phyloP scores from a whole-genome alignment of 257 asterid species.

The Osmanthus fragrans region DNA sequence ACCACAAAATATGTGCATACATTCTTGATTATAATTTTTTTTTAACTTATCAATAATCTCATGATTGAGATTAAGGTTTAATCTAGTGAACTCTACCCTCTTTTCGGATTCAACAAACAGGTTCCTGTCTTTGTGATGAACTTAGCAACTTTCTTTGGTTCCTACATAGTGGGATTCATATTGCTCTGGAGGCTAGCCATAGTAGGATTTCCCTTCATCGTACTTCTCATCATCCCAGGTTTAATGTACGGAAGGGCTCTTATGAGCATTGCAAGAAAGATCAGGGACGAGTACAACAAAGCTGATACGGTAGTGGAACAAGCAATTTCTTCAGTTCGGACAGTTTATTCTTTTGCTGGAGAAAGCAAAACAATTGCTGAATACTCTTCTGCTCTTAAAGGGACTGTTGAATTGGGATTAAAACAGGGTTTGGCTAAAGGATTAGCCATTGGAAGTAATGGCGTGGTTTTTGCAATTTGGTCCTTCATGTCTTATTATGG shows the following conservation, averaged over 20 bases:
- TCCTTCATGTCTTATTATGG: conserved; percentile 80
- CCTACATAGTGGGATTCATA: conserved; percentile 60
- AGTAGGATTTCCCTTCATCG: conserved; percentile 69
- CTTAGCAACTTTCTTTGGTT: conserved; percentile 58
- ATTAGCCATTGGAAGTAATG: conserved; percentile 82
- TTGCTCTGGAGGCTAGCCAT: conserved; percentile 79
- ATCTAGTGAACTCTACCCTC: no score
- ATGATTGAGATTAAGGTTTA: no score
- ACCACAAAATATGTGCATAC: no score
- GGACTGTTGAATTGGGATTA: conserved; percentile 64
- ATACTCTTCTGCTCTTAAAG: conserved; percentile 75
- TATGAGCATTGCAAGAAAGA: conserved; percentile 60
- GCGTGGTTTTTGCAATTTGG: conserved; percentile 82
- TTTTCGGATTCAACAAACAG: conserved; percentile 29
- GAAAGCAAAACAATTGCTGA: conserved; percentile 53
- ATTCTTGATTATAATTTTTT: no score
- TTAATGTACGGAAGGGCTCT: conserved; percentile 76
- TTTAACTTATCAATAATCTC: no score
- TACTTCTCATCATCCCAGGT: conserved; percentile 78
- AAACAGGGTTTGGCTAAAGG: conserved; percentile 90
- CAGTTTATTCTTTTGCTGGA: conserved; percentile 83
- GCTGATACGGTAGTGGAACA: conserved; percentile 71
- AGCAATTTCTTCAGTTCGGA: conserved; percentile 76
- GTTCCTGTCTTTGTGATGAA: conserved; percentile 79
- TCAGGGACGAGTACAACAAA: conserved; percentile 64